These are phyloP conservation scores for Lichtheimia hyalospora DNA, from an alignment of 371 early-diverging fungal genomes.

Conservation along the genomic window DNA sequence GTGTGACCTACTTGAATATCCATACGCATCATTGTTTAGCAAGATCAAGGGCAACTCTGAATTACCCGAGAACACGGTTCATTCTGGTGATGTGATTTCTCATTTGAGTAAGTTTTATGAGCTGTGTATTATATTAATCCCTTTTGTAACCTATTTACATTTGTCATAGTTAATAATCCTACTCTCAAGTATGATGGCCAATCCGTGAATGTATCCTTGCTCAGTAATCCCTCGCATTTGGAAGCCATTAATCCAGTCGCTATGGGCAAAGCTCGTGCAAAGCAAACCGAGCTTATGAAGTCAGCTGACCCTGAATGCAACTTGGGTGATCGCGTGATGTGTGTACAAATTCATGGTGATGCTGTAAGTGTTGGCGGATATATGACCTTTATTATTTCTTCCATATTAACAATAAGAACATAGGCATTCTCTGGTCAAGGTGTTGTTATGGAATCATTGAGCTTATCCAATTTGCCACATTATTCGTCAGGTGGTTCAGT, in stretches of 20 bases:
- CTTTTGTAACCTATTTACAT: neutral
- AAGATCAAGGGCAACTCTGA: conserved; percentile 93
- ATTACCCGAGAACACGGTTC: conserved; percentile 73
- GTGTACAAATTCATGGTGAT: conserved; percentile 95
- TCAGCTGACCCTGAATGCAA: conserved; percentile 65
- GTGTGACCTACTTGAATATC: conserved; percentile 79
- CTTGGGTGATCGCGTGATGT: conserved; percentile 87
- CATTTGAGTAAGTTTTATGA: conserved; percentile 57
- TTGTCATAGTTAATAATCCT: conserved; percentile 62
- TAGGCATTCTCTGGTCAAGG: conserved; percentile 87
- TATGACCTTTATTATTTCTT: neutral
- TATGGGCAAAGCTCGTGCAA: conserved; percentile 90
- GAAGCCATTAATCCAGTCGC: conserved; percentile 93
- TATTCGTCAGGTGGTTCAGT: conserved; percentile 92
- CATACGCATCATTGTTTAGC: conserved; percentile 82
- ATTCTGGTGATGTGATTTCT: conserved; percentile 91
- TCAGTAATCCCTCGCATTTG: conserved; percentile 93
- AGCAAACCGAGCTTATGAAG: conserved; percentile 83
- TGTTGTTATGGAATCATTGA: conserved; percentile 93
- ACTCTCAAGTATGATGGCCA: conserved; percentile 67
- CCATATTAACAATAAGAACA: neutral
- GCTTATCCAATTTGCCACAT: conserved; percentile 89
- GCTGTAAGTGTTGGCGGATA: conserved; percentile 49
- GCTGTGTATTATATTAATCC: neutral
- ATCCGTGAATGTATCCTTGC: conserved; percentile 77